Conservation (phyloP, 768 basidiomycete species). For the Brasilioporus rufonigricans region DNA sequence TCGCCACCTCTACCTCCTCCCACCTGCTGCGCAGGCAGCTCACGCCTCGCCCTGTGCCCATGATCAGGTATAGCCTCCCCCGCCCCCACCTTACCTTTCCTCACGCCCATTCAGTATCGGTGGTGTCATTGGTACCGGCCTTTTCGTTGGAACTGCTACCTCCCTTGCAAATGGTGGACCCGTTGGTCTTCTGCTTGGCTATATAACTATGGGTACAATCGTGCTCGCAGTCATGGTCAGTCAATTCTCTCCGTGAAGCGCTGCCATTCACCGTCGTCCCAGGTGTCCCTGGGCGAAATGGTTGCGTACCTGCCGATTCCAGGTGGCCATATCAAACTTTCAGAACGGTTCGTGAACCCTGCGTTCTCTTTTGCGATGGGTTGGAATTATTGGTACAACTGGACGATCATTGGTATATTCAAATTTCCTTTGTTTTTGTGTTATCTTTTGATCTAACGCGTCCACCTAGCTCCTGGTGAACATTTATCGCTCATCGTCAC, state of each 20-base stretch:
- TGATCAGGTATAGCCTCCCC: constrained; percentile 58
- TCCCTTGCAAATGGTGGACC: constrained; percentile 61
- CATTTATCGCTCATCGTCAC: background rate
- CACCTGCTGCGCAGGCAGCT: constrained; percentile 52
- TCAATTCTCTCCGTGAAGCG: background rate
- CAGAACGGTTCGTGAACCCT: constrained; percentile 79
- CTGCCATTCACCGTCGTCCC: background rate
- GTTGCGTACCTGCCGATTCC: constrained; percentile 74
- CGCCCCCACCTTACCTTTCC: background rate
- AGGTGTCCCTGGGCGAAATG: constrained; percentile 59
- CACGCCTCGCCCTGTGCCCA: constrained; percentile 77
- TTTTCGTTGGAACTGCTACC: constrained; percentile 65
- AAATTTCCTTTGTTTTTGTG: background rate
- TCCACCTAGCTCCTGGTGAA: constrained; percentile 24
- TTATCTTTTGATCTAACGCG: background rate
- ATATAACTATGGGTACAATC: constrained; percentile 59
- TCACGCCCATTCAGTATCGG: constrained; percentile 46
- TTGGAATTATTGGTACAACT: constrained; percentile 54
- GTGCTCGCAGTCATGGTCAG: constrained; percentile 71
- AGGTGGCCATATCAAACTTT: constrained; percentile 78
- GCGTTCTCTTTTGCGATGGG: constrained; percentile 60
- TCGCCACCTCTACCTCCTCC: background rate
- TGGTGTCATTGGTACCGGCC: constrained; percentile 56
- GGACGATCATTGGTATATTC: constrained; percentile 24
- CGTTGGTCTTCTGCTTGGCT: constrained; percentile 72